Conservation (phyloP, 129 eudicot species). For the Flaveria robusta region DNA sequence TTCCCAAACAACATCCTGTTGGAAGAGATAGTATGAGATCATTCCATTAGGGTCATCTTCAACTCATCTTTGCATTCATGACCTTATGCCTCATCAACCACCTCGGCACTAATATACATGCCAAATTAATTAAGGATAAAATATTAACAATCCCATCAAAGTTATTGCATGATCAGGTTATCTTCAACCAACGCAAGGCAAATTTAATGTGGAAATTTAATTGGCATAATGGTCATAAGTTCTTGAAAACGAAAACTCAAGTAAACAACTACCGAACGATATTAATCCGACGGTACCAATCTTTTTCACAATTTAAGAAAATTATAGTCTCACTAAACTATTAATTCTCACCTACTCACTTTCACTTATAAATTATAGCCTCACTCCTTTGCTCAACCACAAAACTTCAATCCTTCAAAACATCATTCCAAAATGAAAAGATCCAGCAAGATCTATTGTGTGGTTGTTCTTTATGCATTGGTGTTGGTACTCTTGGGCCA, state of each 20-base stretch:
- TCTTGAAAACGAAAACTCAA: neutral
- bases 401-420: neutral
- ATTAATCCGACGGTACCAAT: constrained; percentile 19
- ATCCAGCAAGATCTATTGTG: constrained; percentile 10
- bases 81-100: neutral
- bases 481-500: constrained; percentile 29
- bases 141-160: neutral
- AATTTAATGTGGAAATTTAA: neutral
- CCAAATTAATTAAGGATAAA: neutral
- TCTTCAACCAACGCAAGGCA: neutral
- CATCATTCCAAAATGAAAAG: constrained; percentile 20
- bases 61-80: neutral
- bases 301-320: neutral
- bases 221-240: neutral
- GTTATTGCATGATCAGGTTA: neutral
- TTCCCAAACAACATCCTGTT: no score
- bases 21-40: no score
- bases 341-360: constrained; percentile 32
- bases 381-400: constrained; percentile 19
- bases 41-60: neutral
- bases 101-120: neutral
- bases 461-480: constrained; percentile 26
- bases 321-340: constrained; percentile 12
- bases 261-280: neutral
- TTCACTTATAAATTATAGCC: constrained; percentile 17